Percentiles rank a stretch among this genome's conserved stretches.
Conservation (phyloP, 805 yeast species). For the Nakazawaea ernobii region DNA sequence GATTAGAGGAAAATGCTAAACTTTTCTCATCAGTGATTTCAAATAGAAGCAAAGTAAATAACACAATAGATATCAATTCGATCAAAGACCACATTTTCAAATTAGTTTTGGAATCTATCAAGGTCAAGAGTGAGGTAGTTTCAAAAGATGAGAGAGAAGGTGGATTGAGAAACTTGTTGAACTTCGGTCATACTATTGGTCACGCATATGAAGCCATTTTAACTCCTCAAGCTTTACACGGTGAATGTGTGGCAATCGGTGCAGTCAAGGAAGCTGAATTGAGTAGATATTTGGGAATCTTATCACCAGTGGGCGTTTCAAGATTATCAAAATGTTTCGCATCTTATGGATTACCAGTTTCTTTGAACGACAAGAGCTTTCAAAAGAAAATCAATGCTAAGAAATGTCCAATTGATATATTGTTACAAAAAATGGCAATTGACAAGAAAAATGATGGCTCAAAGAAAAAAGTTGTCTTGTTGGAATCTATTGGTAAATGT, state of each 20-base stretch:
- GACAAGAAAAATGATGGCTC: slow-evolving; percentile 96
- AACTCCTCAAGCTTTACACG: slow-evolving; percentile 94
- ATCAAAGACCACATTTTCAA: slow-evolving; percentile 71
- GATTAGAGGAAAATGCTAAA: slow-evolving; percentile 75
- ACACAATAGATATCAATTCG: slow-evolving; percentile 55
- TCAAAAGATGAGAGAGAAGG: slow-evolving; percentile 93
- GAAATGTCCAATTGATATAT: slow-evolving; percentile 66
- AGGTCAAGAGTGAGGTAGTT: slow-evolving; percentile 92
- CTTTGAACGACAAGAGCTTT: slow-evolving; percentile 68
- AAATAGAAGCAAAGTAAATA: slow-evolving; percentile 29
- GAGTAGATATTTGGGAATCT: slow-evolving; percentile 82
- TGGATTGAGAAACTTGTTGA: slow-evolving; percentile 83
- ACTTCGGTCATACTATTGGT: slow-evolving; percentile 96
- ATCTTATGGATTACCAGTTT: slow-evolving; percentile 81
- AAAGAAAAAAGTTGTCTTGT: slow-evolving; percentile 78
- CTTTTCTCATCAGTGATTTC: slow-evolving; percentile 64
- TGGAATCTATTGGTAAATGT: slow-evolving; percentile 83
- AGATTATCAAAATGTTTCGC: slow-evolving; percentile 76
- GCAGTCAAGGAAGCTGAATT: slow-evolving; percentile 93
- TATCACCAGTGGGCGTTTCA: slow-evolving; percentile 91
- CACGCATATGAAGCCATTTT: slow-evolving; percentile 98
- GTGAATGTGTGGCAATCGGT: slow-evolving; percentile 99
- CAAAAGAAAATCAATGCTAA: slow-evolving; percentile 64
- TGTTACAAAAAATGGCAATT: slow-evolving; percentile 83
- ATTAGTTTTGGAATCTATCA: slow-evolving; percentile 79